Base-by-base conservation (phyloP, 345 rosid genomes). In the Jatropha curcas region DNA sequence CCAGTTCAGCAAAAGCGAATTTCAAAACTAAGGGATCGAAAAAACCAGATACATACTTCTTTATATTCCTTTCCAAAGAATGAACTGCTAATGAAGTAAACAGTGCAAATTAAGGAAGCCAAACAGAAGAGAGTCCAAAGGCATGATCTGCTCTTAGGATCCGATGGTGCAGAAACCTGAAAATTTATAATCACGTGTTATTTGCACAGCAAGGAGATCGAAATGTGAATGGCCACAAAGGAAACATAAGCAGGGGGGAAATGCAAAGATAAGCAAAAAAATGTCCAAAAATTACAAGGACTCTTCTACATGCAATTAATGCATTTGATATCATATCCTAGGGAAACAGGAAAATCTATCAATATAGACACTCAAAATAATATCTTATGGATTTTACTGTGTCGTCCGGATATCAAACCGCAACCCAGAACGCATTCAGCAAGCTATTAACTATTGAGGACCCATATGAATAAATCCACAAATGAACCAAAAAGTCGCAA, bases 51-150 rank as follows among this genome's bases (percentile, higher is more conserved):
- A 61, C 88, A 59, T 81, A 92, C 98, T 73, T 85, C 85, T 76
- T 77, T 88, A 68, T 88, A 82, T 55, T 88, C 83, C 78, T 84
- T 65, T 43, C 74, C 78, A 25, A 84, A 55, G 41, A 81, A 80
- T 53, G 88, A 82, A 76, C 81, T 64, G 50, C 89, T 77, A 55
- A 89, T 68, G 80, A 90, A 86, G 84, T 85, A 93, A 71, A 84
- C 90, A 52, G 86, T 83, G 57, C 82, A 87, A 16, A 90, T 65
- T 65, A 94, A 77, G 63, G 88, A 71, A 68, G 83, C 79, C 1
- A 81, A 74, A 30, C 86, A 17, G 24, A 89, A 80, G 69, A 88
- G 60, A 67, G 82, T 86, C 73, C 82, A 86, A 60, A 93, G 75
- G 76, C 88, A 87, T 37, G 93, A 80, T 68, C 87, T 84, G 72